These are phyloP conservation scores for Symbiotaphrina buchneri DNA, from an alignment of 495 filamentous ascomycete species.

Conservation along the genomic window DNA sequence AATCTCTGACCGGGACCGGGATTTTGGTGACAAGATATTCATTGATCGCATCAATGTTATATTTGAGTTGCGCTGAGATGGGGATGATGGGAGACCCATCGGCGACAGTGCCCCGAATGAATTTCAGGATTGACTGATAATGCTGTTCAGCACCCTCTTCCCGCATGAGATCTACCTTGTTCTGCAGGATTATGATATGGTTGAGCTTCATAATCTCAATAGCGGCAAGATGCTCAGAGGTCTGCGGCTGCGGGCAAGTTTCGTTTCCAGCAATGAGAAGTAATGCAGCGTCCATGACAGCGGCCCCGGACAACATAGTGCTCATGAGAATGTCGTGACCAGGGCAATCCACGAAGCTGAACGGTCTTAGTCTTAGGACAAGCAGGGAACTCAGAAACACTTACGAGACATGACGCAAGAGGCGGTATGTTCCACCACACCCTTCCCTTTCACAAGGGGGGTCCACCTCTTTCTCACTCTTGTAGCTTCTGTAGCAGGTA, in stretches of 20 bases:
- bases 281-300: constrained; percentile 96
- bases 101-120: constrained; percentile 91
- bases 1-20: constrained; percentile 75
- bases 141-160: constrained; percentile 82
- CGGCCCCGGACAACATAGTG: constrained; percentile 97
- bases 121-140: constrained; percentile 89
- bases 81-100: constrained; percentile 93
- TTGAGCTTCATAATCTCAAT: constrained; percentile 98
- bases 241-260: constrained; percentile 96
- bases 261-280: constrained; percentile 97
- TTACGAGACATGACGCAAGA: constrained; percentile 76
- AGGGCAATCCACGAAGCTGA: constrained; percentile 89
- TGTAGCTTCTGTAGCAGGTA: constrained; percentile 89
- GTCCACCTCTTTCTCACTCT: constrained; percentile 94
- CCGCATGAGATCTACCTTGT: constrained; percentile 96
- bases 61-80: constrained; percentile 95
- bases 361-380: background rate
- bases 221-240: constrained; percentile 91
- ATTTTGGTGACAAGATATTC: constrained; percentile 84
- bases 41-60: constrained; percentile 97
- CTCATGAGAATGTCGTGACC: constrained; percentile 99
- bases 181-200: constrained; percentile 97
- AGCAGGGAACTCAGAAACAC: constrained; percentile 10
- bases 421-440: constrained; percentile 60
- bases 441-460: constrained; percentile 88